Percentiles rank a stretch among this genome's conserved stretches.
These are phyloP conservation scores for Fusarium oxysporum DNA, from an alignment of 2,329 filamentous ascomycete species.

Conservation along the genomic window DNA sequence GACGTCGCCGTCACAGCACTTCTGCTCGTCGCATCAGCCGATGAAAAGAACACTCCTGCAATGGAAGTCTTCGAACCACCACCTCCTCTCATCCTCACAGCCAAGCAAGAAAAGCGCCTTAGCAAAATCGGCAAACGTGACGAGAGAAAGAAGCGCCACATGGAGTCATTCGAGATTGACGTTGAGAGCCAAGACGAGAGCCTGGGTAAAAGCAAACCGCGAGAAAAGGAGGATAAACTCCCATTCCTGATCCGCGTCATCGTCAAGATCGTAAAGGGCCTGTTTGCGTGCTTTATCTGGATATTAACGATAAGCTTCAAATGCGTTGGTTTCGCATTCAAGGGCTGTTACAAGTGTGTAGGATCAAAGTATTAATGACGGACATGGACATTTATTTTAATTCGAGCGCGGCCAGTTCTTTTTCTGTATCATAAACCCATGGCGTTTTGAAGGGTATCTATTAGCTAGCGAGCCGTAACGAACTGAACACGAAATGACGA, in stretches of 20 bases:
- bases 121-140: constrained; percentile 49
- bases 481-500: constrained; percentile 35
- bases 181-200: constrained; percentile 71
- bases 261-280: constrained; percentile 63
- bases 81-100: constrained; percentile 51
- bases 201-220: constrained; percentile 51
- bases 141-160: constrained; percentile 52
- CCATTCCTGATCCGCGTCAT: constrained; percentile 62
- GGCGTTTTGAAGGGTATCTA: constrained; percentile 45
- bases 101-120: constrained; percentile 44
- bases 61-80: constrained; percentile 70
- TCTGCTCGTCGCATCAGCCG: constrained; percentile 67
- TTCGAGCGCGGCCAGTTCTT: constrained; percentile 13
- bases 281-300: constrained; percentile 71
- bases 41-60: constrained; percentile 60
- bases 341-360: constrained; percentile 63
- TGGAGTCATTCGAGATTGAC: constrained; percentile 70
- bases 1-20: constrained; percentile 72
- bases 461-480: constrained; percentile 43
- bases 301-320: constrained; percentile 66
- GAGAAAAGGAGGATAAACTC: constrained; percentile 59
- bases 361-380: constrained; percentile 55
- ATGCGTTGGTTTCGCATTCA: constrained; percentile 62
- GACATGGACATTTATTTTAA: constrained; percentile 9
- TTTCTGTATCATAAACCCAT: constrained; percentile 44